phyloP scores from a whole-genome alignment of 2,329 filamentous ascomycete genomes.

The Paramyrothecium roridum region DNA sequence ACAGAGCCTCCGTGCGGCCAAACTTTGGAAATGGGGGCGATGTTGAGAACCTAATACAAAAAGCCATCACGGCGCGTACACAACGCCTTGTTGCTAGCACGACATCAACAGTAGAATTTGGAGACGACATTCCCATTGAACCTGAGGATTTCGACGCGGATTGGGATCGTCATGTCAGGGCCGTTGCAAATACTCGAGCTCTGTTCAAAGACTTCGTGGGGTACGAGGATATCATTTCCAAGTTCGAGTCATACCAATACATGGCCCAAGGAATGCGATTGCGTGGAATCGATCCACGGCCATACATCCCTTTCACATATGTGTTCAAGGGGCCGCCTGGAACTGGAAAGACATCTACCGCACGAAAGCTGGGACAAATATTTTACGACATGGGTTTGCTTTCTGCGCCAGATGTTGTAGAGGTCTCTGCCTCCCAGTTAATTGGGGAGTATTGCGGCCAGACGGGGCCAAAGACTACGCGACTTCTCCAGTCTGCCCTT shows the following conservation, averaged over 20 bases:
- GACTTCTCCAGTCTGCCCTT: slow-evolving; percentile 57
- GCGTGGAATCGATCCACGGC: slow-evolving; percentile 48
- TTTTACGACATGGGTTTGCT: slow-evolving; percentile 74
- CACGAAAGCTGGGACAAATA: slow-evolving; percentile 66
- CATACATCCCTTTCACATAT: slow-evolving; percentile 61
- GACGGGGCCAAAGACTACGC: slow-evolving; percentile 62
- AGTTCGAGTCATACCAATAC: slow-evolving; percentile 54
- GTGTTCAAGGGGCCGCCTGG: slow-evolving; percentile 63
- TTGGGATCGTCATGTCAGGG: slow-evolving; percentile 44
- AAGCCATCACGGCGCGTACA: slow-evolving; percentile 17
- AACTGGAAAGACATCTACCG: slow-evolving; percentile 70
- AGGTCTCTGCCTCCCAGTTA: slow-evolving; percentile 65
- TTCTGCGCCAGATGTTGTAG: slow-evolving; percentile 55
- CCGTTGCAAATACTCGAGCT: slow-evolving; percentile 39
- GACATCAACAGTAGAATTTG: slow-evolving; percentile 13
- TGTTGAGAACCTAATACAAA: slow-evolving; percentile 52
- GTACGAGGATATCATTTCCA: slow-evolving; percentile 50
- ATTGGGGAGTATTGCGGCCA: slow-evolving; percentile 67
- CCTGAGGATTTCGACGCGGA: slow-evolving; percentile 55
- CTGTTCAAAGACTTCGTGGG: slow-evolving; percentile 61
- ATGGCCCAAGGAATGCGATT: slow-evolving; percentile 48
- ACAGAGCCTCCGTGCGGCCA: slow-evolving; percentile 58
- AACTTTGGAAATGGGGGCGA: slow-evolving; percentile 77
- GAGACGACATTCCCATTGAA: slow-evolving; percentile 18
- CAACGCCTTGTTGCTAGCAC: slow-evolving; percentile 18